A percentile compares a stretch with the other conserved stretches of the same genome.
Conservation (phyloP, 805 yeast species). For the Tetrapisispora iriomotensis region DNA sequence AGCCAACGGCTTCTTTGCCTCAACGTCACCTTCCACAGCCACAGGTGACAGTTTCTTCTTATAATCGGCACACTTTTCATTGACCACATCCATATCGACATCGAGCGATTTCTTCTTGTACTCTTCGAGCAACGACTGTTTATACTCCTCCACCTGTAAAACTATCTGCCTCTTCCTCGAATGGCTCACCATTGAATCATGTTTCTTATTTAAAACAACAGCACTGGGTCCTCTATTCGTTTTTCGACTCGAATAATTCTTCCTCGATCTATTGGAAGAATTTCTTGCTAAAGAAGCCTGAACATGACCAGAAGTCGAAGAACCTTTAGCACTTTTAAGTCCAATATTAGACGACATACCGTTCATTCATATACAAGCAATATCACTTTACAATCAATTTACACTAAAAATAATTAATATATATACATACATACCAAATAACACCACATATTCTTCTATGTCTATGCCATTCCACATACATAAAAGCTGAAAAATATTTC, state of each 20-base stretch:
- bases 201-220: background rate
- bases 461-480: too few relatives aligned
- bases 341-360: too few relatives aligned
- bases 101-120: background rate
- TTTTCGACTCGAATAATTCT: background rate
- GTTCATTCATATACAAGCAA: too few relatives aligned
- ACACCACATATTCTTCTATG: too few relatives aligned
- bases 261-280: slow-evolving; percentile 1
- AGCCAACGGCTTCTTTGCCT: too few relatives aligned
- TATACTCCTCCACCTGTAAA: background rate
- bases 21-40: too few relatives aligned
- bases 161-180: background rate
- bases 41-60: background rate
- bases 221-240: too few relatives aligned
- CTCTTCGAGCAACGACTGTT: background rate
- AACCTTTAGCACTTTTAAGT: slow-evolving; percentile 26
- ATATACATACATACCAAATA: too few relatives aligned
- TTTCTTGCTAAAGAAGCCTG: slow-evolving; percentile 23
- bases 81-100: background rate
- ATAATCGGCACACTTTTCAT: background rate
- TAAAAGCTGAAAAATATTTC: too few relatives aligned
- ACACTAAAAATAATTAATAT: too few relatives aligned
- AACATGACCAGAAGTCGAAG: slow-evolving; percentile 28
- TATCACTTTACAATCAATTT: background rate
- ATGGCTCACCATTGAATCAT: background rate